These are phyloP conservation scores for Corylus avellana DNA, from an alignment of 306 rosid genomes.

Conservation along the genomic window DNA sequence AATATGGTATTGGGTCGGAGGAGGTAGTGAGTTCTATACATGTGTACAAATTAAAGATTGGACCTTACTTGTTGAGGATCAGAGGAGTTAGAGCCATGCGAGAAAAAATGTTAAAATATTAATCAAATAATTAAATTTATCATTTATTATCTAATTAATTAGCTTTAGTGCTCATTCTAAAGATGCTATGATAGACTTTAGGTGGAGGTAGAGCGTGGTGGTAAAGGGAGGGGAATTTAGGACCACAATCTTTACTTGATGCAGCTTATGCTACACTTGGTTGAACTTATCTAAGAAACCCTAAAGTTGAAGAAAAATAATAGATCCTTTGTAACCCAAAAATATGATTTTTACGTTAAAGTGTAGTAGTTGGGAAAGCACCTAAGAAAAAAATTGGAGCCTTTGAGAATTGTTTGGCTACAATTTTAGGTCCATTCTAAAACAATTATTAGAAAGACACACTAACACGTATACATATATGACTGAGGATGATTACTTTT, in stretches of 20 bases:
- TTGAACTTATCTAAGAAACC: neutral
- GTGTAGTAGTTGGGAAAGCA: neutral
- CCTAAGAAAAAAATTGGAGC: neutral
- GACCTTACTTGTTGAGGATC: too few relatives aligned
- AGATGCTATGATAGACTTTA: neutral
- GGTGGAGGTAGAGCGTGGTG: neutral
- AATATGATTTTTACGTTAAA: neutral
- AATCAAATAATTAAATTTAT: too few relatives aligned
- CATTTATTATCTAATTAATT: too few relatives aligned
- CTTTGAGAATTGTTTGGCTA: constrained; percentile 1
- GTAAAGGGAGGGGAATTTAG: constrained; percentile 2
- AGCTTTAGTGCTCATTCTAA: too few relatives aligned
- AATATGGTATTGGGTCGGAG: too few relatives aligned
- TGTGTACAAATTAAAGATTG: too few relatives aligned
- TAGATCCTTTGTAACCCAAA: neutral
- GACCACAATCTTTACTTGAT: neutral
- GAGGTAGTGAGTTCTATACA: too few relatives aligned
- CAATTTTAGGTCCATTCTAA: neutral
- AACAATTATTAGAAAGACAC: neutral
- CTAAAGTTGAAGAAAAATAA: neutral
- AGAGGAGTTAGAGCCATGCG: too few relatives aligned
- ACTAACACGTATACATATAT: neutral
- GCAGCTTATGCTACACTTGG: too few relatives aligned
- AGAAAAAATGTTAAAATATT: too few relatives aligned
- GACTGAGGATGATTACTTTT: neutral